Conservation (phyloP, 1,284 basidiomycete species). For the Meira miltonrushii region DNA sequence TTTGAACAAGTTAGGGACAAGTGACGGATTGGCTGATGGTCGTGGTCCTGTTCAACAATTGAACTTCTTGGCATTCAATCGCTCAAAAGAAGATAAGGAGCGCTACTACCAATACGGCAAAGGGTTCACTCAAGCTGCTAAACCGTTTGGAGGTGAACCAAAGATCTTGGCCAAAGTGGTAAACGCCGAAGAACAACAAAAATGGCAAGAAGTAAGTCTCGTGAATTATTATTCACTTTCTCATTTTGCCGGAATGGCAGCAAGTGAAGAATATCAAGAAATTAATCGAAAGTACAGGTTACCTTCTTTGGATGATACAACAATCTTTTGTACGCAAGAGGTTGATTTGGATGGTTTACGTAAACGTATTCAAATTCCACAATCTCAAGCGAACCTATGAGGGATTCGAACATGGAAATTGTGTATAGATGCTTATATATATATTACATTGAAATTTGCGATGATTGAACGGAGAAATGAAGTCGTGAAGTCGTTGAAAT, state of each 20-base stretch:
- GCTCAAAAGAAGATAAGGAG: background rate
- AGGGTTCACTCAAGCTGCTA: background rate
- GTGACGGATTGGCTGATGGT: background rate
- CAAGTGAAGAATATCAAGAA: background rate
- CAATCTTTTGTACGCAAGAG: constrained; percentile 12
- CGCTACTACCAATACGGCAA: constrained; percentile 7
- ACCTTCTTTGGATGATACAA: constrained; percentile 7
- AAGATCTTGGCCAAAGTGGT: constrained; percentile 5
- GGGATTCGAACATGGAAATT: no score
- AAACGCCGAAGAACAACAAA: background rate
- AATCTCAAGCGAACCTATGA: no score
- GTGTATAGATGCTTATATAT: no score
- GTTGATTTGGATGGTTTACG: constrained; percentile 3
- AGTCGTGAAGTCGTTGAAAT: no score
- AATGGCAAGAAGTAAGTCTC: constrained; percentile 7
- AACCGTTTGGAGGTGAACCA: constrained; percentile 2
- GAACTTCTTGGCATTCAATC: constrained; percentile 2
- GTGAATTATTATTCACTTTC: constrained; percentile 4
- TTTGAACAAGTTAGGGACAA: background rate
- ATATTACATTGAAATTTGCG: no score
- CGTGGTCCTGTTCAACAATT: constrained; percentile 4
- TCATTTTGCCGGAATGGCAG: constrained; percentile 8
- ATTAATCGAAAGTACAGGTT: constrained; percentile 8
- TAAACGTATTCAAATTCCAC: no score
- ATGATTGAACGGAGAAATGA: no score